phyloP scores from a whole-genome alignment of 257 asterid genomes.

The Nicotiana noctiflora region DNA sequence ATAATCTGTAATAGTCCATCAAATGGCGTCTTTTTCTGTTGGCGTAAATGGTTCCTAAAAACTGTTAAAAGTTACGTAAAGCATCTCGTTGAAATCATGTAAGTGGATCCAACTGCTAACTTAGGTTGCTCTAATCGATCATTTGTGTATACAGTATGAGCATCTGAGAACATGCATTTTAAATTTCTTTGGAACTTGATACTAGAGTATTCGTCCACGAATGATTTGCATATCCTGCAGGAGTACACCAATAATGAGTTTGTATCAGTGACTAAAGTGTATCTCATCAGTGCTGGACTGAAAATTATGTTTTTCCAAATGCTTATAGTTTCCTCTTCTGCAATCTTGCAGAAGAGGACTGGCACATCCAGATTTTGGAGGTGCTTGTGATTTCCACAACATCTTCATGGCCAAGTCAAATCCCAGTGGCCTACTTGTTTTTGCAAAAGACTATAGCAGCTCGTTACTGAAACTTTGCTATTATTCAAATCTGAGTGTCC shows the following conservation, averaged over 20 bases:
- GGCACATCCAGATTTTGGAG: not conserved
- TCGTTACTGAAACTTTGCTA: too few species aligned
- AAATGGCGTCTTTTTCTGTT: not conserved
- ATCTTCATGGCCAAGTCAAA: too few species aligned
- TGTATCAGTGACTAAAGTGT: not conserved
- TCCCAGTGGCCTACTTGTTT: too few species aligned
- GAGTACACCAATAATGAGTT: not conserved
- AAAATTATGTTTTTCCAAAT: not conserved
- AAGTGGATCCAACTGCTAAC: not conserved
- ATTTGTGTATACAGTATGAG: not conserved
- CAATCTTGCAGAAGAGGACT: not conserved
- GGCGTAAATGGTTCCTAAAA: not conserved
- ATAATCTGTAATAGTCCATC: not conserved
- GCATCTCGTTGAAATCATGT: not conserved
- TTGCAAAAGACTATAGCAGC: too few species aligned
- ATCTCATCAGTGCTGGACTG: not conserved
- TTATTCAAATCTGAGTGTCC: too few species aligned
- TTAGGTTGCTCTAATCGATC: not conserved
- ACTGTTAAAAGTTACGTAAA: not conserved
- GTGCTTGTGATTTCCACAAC: too few species aligned
- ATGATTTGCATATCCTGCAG: not conserved
- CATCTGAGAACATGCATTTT: not conserved
- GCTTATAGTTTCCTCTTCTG: not conserved
- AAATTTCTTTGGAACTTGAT: not conserved
- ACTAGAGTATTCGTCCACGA: not conserved